Base-by-base conservation (phyloP, 805 yeast species). In the Candida peoriensis region DNA sequence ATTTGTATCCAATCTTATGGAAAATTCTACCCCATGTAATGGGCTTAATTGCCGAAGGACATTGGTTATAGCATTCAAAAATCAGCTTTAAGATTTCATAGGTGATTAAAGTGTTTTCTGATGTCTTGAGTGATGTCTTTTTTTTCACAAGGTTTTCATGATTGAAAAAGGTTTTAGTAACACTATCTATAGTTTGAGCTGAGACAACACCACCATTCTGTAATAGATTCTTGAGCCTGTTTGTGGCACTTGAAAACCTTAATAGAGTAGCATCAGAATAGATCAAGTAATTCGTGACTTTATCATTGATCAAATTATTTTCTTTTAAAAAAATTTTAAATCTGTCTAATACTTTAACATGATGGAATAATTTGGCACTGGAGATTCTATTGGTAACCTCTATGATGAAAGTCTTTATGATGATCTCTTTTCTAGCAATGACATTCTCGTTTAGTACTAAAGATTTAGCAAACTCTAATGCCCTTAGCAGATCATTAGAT, bases 21-120 rank as follows among this genome's bases (percentile, higher is more conserved):
- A 48, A 24, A 5, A 50, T 33, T 8, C 32, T 26, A 13, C 37
- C 32, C 54, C 55, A 50, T 2, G 52, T 41, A 4, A 30, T 29
- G 4, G 38, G 33, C 3, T 33, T 24, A 9, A 44, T 34, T 1
- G 26, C 34, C 1, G 14, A 11, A 3, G 29, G 14, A 6, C 39
- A 28, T 17, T 39, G 37, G 4, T 24, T 8, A 7, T 37, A 28
- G 26, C 39, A 33, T n/a, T 33, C 17, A 10, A 38, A 20, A 4
- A 38, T 23, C 4, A 42, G 35, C 7, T 30, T 13, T n/a, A 38
- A 19, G 8, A 46, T 28, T n/a, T 39, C n/a, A 21, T 18, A 15
- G 33, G 24, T 21, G 6, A 33, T 11, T 27, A 14, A 4, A 26
- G 15, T 32, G 33, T 5, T 24, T 34, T 12, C 42, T 12, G 23